These are phyloP conservation scores for Scedosporium boydii DNA, from an alignment of 2,329 filamentous ascomycete species.

Conservation along the genomic window DNA sequence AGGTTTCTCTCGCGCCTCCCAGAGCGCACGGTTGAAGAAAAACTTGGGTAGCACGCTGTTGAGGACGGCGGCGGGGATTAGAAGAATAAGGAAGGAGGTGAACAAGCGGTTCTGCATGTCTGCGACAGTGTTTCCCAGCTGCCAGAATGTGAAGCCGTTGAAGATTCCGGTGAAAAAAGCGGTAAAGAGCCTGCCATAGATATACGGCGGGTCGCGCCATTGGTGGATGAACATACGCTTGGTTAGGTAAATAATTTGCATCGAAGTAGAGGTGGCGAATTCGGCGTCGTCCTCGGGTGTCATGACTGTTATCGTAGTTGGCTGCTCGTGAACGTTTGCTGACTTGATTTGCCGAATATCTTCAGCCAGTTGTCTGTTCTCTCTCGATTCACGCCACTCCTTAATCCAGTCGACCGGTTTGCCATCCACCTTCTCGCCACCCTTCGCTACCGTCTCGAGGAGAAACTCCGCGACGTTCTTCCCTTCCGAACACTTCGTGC, in stretches of 20 bases:
- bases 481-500: conserved; percentile 54
- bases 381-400: conserved; percentile 1
- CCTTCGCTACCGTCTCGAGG: conserved; percentile 68
- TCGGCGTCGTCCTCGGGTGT: background rate
- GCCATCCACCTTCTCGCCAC: conserved; percentile 43
- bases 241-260: conserved; percentile 55
- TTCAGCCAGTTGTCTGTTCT: background rate
- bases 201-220: conserved; percentile 74
- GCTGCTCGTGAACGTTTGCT: conserved; percentile 12
- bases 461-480: conserved; percentile 78
- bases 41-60: conserved; percentile 74
- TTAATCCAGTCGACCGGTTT: conserved; percentile 33
- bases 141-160: conserved; percentile 85
- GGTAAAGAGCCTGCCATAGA: conserved; percentile 75
- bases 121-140: conserved; percentile 55
- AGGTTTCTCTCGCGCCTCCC: conserved; percentile 66
- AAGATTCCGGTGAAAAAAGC: conserved; percentile 66
- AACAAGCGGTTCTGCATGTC: conserved; percentile 78
- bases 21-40: conserved; percentile 67
- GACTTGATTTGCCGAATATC: conserved; percentile 6
- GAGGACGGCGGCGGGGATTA: conserved; percentile 73
- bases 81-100: conserved; percentile 66
- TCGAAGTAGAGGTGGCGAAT: conserved; percentile 33
- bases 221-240: conserved; percentile 79
- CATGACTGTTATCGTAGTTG: conserved; percentile 17